Evolutionary conservation across 306 rosid species (phyloP).

Genomic region (Lathyrus oleraceus): DNA sequence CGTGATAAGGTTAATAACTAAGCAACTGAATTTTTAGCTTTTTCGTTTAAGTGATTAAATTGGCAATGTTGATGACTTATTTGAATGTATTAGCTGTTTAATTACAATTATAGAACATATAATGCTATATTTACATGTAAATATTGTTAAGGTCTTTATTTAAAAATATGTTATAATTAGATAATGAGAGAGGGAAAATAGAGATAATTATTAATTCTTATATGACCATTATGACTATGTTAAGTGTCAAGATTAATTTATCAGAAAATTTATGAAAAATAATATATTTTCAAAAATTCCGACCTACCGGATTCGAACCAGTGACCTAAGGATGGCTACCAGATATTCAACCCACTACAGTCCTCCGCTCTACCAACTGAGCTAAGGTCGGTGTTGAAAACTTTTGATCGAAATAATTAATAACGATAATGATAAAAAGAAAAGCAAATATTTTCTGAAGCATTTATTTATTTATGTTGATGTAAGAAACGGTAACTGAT

Average conservation of each 20-base stretch:
- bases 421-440: neutral
- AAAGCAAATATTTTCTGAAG: neutral
- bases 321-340: slow-evolving; percentile 34
- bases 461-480: too few relatives aligned
- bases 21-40: neutral
- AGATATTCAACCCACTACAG: slow-evolving; percentile 1
- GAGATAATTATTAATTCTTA: too few relatives aligned
- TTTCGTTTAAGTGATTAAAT: neutral
- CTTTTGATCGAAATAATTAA: fast-evolving
- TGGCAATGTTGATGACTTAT: neutral
- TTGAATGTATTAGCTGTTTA: neutral
- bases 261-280: too few relatives aligned
- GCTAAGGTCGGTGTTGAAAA: slow-evolving; percentile 8
- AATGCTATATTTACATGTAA: slow-evolving; percentile 7
- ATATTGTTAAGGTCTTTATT: neutral
- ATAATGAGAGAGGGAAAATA: neutral
- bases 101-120: neutral
- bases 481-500: too few relatives aligned
- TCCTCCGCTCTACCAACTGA: slow-evolving; percentile 44
- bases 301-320: slow-evolving; percentile 46
- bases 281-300: slow-evolving; percentile 1
- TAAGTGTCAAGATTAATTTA: too few relatives aligned
- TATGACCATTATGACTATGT: too few relatives aligned
- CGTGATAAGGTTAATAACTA: slow-evolving; percentile 5
- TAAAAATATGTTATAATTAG: slow-evolving; percentile 14